A percentile compares a stretch with the other conserved stretches of the same genome.
phyloP scores from a whole-genome alignment of 2,329 filamentous ascomycete species.

The Aspergillus vadensis region DNA sequence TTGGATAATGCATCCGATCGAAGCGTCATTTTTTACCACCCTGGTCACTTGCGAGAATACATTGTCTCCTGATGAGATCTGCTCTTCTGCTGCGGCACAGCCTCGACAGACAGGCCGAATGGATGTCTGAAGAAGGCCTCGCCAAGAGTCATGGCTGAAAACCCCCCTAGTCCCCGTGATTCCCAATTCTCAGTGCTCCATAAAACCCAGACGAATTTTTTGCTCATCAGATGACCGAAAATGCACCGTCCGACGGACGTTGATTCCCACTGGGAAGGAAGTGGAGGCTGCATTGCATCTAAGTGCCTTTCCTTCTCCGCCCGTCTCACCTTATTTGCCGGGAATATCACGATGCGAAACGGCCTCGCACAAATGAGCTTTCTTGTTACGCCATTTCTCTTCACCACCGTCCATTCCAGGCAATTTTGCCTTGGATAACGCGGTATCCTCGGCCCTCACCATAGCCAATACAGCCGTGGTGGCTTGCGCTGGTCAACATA shows the following conservation, averaged over 20 bases:
- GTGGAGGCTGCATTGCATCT: slow-evolving; percentile 5
- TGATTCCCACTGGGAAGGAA: not conserved
- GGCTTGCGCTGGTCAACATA: slow-evolving; percentile 6
- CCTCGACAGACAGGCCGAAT: not conserved
- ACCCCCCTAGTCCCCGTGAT: not conserved
- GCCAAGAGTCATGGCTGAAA: not conserved
- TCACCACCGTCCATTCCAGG: not conserved
- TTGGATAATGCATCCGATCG: not conserved
- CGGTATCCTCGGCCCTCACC: slow-evolving; percentile 16
- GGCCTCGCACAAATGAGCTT: slow-evolving; percentile 4
- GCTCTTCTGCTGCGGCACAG: not conserved
- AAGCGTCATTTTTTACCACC: not conserved
- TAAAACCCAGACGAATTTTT: not conserved
- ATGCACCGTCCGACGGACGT: not conserved
- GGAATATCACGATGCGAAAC: not conserved
- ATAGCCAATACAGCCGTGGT: slow-evolving; percentile 20
- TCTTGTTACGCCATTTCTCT: not conserved
- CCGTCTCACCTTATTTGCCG: slow-evolving; percentile 3
- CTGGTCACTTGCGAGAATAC: not conserved
- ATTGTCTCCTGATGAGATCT: not conserved
- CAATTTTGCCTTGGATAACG: slow-evolving; percentile 21
- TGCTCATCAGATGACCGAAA: slow-evolving; percentile 4
- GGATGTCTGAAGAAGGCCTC: slow-evolving; percentile 1
- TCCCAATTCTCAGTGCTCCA: not conserved
- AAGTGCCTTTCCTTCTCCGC: not conserved